These are phyloP conservation scores for Moesziomyces antarcticus DNA, from an alignment of 1,284 basidiomycete genomes.

Conservation along the genomic window DNA sequence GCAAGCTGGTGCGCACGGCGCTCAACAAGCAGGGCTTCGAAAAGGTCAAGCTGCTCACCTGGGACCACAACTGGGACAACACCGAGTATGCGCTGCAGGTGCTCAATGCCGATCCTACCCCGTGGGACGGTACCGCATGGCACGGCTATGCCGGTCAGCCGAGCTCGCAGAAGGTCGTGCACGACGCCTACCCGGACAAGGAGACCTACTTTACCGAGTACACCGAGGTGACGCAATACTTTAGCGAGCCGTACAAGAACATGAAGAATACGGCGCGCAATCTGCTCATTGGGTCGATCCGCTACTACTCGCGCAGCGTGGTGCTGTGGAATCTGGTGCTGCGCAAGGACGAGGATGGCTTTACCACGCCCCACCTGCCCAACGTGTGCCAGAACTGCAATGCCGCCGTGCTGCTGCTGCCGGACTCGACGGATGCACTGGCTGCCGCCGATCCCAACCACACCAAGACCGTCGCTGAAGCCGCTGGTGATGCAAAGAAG, in stretches of 20 bases:
- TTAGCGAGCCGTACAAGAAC: constrained; percentile 56
- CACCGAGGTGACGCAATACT: constrained; percentile 50
- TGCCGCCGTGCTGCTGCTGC: constrained; percentile 46
- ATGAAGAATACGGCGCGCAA: constrained; percentile 40
- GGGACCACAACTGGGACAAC: constrained; percentile 55
- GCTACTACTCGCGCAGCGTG: constrained; percentile 25
- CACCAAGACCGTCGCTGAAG: constrained; percentile 17
- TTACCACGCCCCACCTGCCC: constrained; percentile 49
- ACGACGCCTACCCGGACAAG: constrained; percentile 41
- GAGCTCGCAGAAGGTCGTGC: constrained; percentile 20
- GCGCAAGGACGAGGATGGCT: constrained; percentile 49
- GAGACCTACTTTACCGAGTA: constrained; percentile 49
- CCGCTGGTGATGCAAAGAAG: not conserved
- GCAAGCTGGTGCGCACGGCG: constrained; percentile 13
- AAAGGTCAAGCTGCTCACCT: constrained; percentile 24
- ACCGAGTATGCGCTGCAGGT: constrained; percentile 26
- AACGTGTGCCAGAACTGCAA: constrained; percentile 50
- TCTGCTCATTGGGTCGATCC: constrained; percentile 47
- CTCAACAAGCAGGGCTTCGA: constrained; percentile 36
- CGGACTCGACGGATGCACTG: constrained; percentile 22
- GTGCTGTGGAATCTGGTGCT: constrained; percentile 56
- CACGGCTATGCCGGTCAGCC: constrained; percentile 55
- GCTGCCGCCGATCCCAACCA: constrained; percentile 15
- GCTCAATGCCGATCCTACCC: constrained; percentile 29
- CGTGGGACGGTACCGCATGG: constrained; percentile 49